Percentiles rank a stretch among this genome's conserved stretches.
Evolutionary conservation across 176 grass and related monocot genomes (phyloP).

Genomic region (Miscanthus lutarioriparius): DNA sequence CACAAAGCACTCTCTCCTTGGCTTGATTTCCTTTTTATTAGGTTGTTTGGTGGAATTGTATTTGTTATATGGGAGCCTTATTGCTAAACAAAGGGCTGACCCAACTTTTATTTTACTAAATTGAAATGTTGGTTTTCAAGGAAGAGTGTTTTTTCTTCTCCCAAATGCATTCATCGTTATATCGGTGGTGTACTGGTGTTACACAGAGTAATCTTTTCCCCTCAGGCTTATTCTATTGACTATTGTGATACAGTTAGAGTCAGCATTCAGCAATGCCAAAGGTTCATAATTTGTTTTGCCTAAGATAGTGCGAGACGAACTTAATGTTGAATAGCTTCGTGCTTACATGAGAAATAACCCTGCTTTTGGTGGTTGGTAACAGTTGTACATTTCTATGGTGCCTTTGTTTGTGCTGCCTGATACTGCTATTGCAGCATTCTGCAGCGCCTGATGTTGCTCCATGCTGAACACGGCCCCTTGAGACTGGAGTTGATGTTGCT

Average conservation of each 20-base stretch:
- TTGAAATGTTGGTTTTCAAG: background rate
- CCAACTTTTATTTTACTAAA: background rate
- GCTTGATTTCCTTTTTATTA: background rate
- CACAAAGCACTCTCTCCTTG: slow-evolving; percentile 14
- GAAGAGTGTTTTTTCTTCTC: background rate
- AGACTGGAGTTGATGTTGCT: background rate
- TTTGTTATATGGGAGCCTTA: background rate
- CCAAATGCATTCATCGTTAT: background rate
- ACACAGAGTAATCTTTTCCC: background rate
- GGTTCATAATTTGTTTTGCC: background rate
- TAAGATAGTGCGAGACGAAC: background rate
- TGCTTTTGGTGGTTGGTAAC: background rate
- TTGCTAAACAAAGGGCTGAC: background rate
- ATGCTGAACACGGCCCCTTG: background rate
- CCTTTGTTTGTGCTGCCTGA: too few relatives aligned
- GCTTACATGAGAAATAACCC: background rate
- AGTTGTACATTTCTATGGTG: background rate
- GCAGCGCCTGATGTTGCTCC: background rate
- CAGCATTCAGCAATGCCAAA: background rate
- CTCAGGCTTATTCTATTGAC: background rate
- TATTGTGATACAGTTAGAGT: background rate
- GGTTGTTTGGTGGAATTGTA: background rate
- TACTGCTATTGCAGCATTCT: background rate
- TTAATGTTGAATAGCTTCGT: background rate
- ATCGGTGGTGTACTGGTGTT: background rate